phyloP scores from a whole-genome alignment of 2,329 filamentous ascomycete genomes.

The Ceratocystis variospora region DNA sequence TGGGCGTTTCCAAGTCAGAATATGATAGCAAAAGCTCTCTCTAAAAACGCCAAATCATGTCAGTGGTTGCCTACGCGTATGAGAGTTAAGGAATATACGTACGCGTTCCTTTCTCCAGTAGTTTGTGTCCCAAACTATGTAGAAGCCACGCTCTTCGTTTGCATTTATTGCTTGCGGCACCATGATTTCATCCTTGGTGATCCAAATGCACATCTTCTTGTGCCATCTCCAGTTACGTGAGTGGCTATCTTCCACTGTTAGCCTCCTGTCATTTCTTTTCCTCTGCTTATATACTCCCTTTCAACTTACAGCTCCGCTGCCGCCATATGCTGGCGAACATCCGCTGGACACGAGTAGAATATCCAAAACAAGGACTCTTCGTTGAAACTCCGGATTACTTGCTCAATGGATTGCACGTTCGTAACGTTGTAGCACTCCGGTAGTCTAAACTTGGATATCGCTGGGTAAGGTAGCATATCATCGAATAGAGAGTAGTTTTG shows the following conservation, averaged over 20 bases:
- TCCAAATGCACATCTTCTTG: conserved; percentile 51
- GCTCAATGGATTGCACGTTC: conserved; percentile 51
- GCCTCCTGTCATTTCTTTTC: not conserved
- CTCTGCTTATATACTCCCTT: conserved; percentile 12
- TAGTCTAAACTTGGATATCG: conserved; percentile 42
- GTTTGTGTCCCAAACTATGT: conserved; percentile 51
- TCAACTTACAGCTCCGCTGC: conserved; percentile 46
- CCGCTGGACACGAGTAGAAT: conserved; percentile 52
- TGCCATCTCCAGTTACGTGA: conserved; percentile 56
- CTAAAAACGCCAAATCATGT: not conserved
- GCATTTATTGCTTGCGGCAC: conserved; percentile 45
- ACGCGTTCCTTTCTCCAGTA: conserved; percentile 51
- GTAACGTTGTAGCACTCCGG: conserved; percentile 55
- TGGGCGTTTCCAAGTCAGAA: conserved; percentile 41
- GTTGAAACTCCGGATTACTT: conserved; percentile 52
- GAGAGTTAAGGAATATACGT: conserved; percentile 25
- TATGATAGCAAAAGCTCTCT: conserved; percentile 31
- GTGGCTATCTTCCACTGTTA: conserved; percentile 32
- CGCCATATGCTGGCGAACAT: conserved; percentile 49
- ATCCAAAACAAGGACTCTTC: conserved; percentile 58
- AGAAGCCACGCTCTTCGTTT: conserved; percentile 50
- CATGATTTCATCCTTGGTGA: conserved; percentile 55
- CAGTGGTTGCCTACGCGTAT: not conserved
- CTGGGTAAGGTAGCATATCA: conserved; percentile 43
- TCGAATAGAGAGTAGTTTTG: conserved; percentile 50